Evolutionary conservation across 169 alveolate genomes (phyloP), one percentile per base, ranked within the genome.

Genomic region (Besnoitia besnoiti): DNA sequence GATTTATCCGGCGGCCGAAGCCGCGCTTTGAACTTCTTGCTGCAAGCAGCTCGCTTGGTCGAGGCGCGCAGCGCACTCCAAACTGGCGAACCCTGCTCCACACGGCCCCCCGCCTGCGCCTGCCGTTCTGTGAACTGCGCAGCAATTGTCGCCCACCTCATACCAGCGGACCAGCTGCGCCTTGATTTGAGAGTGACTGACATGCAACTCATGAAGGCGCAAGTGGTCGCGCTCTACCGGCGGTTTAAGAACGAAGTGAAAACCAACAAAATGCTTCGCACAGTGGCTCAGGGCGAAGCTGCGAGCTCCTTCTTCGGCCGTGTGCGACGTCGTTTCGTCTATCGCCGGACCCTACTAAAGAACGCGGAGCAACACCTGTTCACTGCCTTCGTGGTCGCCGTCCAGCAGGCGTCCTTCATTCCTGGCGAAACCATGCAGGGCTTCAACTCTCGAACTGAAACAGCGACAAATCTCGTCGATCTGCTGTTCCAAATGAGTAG

Each of bases 331-430:
- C 82, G 82, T 30, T 19, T 73, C 82, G n/a, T 19, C 44, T 73
- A 73, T 42, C 39, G 82, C 8, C 82, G 82, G 8, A 73, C 47
- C 46, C 44, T 73, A 4, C 40, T 2, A 8, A 73, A 73, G 82
- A 37, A 37, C n/a, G 82, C 82, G 21, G 82, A 73, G 5, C 24
- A 39, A 30, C 82, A 37, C 12, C 46, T 73, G 82, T 73, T 73
- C 44, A 73, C 82, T 27, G 82, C 82, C 1, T 73, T 73, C 82
- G 46, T 73, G 39, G n/a, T 10, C 46, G 82, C 82, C 47, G 82
- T 73, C 44, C 16, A 73, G 10, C 14, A 73, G 12, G 82, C 44
- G 27, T 35, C 47, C 82, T n/a, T 73, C n/a, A 0, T 19, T 0
- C 8, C 47, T 19, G 82, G n/a, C 12, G 47, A n/a, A 30, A 37